A percentile compares a stretch with the other conserved stretches of the same genome.
phyloP scores from a whole-genome alignment of 768 basidiomycete species.

The Leccinellum luteum region DNA sequence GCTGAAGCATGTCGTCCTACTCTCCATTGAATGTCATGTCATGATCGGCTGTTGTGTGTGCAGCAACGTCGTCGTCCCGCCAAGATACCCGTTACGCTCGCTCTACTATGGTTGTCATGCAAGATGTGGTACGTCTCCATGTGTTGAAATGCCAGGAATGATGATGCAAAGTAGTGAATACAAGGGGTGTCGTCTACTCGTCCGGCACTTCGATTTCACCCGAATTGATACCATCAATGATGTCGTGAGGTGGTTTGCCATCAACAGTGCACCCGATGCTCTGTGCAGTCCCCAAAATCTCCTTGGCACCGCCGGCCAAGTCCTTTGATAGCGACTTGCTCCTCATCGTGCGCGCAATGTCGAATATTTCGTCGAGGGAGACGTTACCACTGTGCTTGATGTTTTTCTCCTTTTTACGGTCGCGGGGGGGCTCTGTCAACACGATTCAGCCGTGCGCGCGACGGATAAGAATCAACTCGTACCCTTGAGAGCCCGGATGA shows the following conservation, averaged over 20 bases:
- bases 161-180: conserved; percentile 18
- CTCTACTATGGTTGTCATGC: too few relatives aligned
- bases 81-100: too few relatives aligned
- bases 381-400: conserved; percentile 98
- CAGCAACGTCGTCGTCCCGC: background rate
- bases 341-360: conserved; percentile 96
- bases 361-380: conserved; percentile 87
- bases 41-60: background rate
- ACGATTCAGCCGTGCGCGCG: background rate
- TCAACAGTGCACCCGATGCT: conserved; percentile 96
- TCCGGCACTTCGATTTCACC: conserved; percentile 86
- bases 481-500: conserved; percentile 99
- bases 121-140: too few relatives aligned
- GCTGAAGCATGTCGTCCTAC: background rate
- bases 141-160: conserved; percentile 10
- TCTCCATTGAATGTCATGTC: background rate
- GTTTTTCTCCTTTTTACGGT: conserved; percentile 99
- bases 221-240: conserved; percentile 84
- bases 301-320: conserved; percentile 86
- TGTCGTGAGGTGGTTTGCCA: conserved; percentile 87
- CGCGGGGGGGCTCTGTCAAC: conserved; percentile 90
- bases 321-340: conserved; percentile 92
- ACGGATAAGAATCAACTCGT: conserved; percentile 21
- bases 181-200: conserved; percentile 52
- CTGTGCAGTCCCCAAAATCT: conserved; percentile 98